Conservation (phyloP, 2,329 filamentous ascomycete genomes). For the Alternaria panax region DNA sequence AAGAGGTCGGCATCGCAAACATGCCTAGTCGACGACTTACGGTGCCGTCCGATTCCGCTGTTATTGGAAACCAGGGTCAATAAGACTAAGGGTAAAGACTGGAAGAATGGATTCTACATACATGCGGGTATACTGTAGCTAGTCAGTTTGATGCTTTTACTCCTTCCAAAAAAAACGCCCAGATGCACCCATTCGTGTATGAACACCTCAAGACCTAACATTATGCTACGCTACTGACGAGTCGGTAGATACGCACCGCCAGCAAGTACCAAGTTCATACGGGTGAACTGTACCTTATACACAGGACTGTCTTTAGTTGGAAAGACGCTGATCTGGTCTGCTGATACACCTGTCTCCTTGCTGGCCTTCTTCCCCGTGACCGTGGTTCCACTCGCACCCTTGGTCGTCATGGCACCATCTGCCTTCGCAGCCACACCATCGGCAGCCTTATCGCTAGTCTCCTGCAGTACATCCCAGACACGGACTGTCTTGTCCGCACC, state of each 20-base stretch:
- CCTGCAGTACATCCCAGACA: slow-evolving; percentile 87
- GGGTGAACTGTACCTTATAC: slow-evolving; percentile 89
- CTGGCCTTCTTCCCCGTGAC: slow-evolving; percentile 70
- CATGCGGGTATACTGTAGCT: slow-evolving; percentile 11
- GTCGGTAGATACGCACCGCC: slow-evolving; percentile 72
- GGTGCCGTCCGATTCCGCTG: background rate
- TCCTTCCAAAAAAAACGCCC: background rate
- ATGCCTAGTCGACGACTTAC: background rate
- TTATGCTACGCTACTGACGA: slow-evolving; percentile 10
- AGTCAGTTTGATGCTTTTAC: slow-evolving; percentile 2
- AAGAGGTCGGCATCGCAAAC: slow-evolving; percentile 8
- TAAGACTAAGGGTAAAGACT: background rate
- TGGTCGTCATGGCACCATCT: slow-evolving; percentile 60
- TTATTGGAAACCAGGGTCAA: background rate
- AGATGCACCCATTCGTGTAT: background rate
- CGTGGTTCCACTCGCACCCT: slow-evolving; percentile 57
- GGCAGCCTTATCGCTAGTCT: slow-evolving; percentile 62
- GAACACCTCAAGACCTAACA: background rate
- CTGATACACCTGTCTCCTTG: slow-evolving; percentile 88
- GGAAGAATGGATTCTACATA: slow-evolving; percentile 4
- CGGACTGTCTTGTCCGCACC: slow-evolving; percentile 92
- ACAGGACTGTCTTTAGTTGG: slow-evolving; percentile 96
- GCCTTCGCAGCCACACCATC: slow-evolving; percentile 60
- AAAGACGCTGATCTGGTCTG: slow-evolving; percentile 94
- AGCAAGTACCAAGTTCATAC: slow-evolving; percentile 92